Evolutionary conservation across 2,329 filamentous ascomycete species (phyloP).

Genomic region (Penicillium sp.): DNA sequence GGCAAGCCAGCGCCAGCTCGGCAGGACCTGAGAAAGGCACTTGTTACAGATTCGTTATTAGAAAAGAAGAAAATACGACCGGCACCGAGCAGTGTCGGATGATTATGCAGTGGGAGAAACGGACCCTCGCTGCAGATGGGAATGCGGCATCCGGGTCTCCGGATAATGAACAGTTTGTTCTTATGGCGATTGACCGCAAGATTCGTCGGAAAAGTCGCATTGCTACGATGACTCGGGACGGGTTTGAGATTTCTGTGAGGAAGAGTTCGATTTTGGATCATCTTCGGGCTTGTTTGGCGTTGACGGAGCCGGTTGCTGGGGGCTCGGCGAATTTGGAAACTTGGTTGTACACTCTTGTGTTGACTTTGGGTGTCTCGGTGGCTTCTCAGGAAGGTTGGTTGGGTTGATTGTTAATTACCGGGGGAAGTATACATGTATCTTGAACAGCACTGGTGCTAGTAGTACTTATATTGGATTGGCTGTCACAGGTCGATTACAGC

Average conservation of each 20-base stretch:
- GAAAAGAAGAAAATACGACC: neutral
- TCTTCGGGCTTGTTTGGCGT: constrained; percentile 16
- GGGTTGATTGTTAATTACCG: neutral
- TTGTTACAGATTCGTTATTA: constrained; percentile 18
- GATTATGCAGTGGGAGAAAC: constrained; percentile 25
- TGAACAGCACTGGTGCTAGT: neutral
- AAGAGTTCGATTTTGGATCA: constrained; percentile 26
- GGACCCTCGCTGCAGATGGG: neutral
- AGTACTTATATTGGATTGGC: neutral
- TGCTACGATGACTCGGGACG: constrained; percentile 19
- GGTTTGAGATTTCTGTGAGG: constrained; percentile 26
- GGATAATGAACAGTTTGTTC: constrained; percentile 15
- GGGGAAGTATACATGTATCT: neutral
- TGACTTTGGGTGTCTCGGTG: constrained; percentile 33
- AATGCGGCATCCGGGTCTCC: neutral
- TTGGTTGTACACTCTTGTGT: constrained; percentile 29
- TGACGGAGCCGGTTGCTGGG: constrained; percentile 11
- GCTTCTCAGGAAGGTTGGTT: constrained; percentile 30
- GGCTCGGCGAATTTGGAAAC: constrained; percentile 19
- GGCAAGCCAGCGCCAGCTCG: constrained; percentile 12
- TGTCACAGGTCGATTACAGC: neutral
- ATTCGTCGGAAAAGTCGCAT: constrained; percentile 19
- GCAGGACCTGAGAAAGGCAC: constrained; percentile 4
- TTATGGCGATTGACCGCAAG: constrained; percentile 23
- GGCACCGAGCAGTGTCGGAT: constrained; percentile 10